A percentile compares a stretch with the other conserved stretches of the same genome.
Evolutionary conservation across 805 yeast genomes (phyloP).

Genomic region (Starmerella lactis-condensi): DNA sequence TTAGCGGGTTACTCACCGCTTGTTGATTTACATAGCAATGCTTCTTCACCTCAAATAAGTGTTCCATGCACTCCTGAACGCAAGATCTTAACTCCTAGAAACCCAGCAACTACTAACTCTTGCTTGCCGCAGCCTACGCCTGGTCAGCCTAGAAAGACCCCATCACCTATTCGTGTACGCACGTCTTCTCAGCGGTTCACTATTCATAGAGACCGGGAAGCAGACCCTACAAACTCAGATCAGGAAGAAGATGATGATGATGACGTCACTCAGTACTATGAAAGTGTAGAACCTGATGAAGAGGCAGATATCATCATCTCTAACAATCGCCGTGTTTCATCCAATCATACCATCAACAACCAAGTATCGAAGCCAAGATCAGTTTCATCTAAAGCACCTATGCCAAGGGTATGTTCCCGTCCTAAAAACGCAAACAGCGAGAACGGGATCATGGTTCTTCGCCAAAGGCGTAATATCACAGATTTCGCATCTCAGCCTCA

Average conservation of each 20-base stretch:
- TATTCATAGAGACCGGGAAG: conserved; percentile 1
- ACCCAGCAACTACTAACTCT: conserved; percentile 43
- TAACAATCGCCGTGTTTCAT: conserved; percentile 3
- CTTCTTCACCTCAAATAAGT: conserved; percentile 5
- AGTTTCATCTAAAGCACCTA: background rate
- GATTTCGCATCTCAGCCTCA: conserved; percentile 13
- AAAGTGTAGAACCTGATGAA: conserved; percentile 8
- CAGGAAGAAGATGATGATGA: conserved; percentile 22
- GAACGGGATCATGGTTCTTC: conserved; percentile 2
- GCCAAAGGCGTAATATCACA: conserved; percentile 16
- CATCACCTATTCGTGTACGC: conserved; percentile 11
- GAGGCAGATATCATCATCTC: conserved; percentile 5
- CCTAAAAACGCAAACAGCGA: conserved; percentile 10
- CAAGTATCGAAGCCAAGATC: conserved; percentile 4
- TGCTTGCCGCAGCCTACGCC: conserved; percentile 88
- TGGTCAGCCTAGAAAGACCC: conserved; percentile 76
- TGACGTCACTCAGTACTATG: conserved; percentile 5
- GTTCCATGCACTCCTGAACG: conserved; percentile 54
- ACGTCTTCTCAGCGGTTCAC: conserved; percentile 8
- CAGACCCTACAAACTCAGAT: conserved; percentile 26
- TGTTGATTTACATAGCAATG: conserved; percentile 15
- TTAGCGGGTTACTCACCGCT: conserved; percentile 24
- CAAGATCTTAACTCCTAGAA: conserved; percentile 40
- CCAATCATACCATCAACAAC: background rate
- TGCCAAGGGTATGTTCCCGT: conserved; percentile 1